These are phyloP conservation scores for Aspergillus fijiensis DNA, from an alignment of 2,329 filamentous ascomycete species.

Conservation along the genomic window DNA sequence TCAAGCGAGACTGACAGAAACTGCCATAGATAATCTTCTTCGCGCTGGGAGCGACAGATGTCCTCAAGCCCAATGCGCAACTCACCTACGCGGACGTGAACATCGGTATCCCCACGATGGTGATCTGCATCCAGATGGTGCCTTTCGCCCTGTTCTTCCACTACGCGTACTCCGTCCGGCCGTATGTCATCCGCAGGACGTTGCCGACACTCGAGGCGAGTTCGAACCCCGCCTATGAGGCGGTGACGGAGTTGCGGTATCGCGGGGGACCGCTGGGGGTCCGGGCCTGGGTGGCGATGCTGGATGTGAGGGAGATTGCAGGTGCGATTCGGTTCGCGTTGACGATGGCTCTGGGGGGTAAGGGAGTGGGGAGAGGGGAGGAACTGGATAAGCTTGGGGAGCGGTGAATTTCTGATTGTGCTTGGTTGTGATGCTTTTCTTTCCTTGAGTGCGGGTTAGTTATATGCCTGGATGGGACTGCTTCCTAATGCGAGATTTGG, in stretches of 20 bases:
- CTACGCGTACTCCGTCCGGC: slow-evolving; percentile 28
- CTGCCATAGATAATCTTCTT: slow-evolving; percentile 29
- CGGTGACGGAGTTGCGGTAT: not conserved
- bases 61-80: slow-evolving; percentile 22
- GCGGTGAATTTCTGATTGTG: not conserved
- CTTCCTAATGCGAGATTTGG: no score
- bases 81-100: slow-evolving; percentile 33
- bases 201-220: not conserved
- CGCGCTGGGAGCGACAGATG: slow-evolving; percentile 22
- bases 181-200: slow-evolving; percentile 17
- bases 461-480: no score
- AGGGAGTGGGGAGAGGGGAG: not conserved
- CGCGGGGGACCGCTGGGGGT: not conserved
- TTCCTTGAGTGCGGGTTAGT: no score
- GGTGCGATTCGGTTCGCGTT: not conserved
- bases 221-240: not conserved
- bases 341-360: not conserved
- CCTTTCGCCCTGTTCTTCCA: slow-evolving; percentile 33
- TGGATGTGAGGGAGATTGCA: not conserved
- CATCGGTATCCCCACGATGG: slow-evolving; percentile 31
- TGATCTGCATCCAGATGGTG: slow-evolving; percentile 34
- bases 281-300: not conserved
- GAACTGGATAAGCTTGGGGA: not conserved
- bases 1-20: not conserved
- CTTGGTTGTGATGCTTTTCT: no score